These are phyloP conservation scores for Hygrocybe coccinea DNA, from an alignment of 768 basidiomycete species.

Conservation along the genomic window DNA sequence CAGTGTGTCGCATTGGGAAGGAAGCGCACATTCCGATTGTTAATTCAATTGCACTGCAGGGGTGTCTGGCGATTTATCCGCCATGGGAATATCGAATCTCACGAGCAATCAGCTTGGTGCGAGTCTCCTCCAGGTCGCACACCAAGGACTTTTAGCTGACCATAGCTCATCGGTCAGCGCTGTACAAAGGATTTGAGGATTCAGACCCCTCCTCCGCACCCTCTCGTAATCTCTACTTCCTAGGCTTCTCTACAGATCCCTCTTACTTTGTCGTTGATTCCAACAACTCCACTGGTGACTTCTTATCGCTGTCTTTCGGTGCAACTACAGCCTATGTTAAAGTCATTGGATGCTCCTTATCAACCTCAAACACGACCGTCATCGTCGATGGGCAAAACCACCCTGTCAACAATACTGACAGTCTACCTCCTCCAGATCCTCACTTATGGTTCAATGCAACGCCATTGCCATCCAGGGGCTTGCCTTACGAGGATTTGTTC, in stretches of 20 bases:
- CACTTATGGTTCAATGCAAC: background rate
- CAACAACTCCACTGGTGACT: background rate
- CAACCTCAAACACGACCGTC: background rate
- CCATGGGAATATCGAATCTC: background rate
- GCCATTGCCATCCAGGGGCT: background rate
- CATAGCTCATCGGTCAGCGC: background rate
- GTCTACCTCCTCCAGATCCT: background rate
- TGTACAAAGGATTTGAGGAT: background rate
- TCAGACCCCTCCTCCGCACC: background rate
- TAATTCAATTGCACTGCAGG: background rate
- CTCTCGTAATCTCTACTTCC: constrained; percentile 1
- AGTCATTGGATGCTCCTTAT: constrained; percentile 1
- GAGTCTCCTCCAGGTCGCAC: no score
- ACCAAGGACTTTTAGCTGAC: background rate
- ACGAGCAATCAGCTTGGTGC: no score
- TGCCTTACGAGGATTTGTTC: background rate
- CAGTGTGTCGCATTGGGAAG: background rate
- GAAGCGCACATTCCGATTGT: background rate
- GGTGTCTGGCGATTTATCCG: background rate
- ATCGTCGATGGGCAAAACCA: background rate
- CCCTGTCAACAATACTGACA: background rate
- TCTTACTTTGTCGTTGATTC: background rate
- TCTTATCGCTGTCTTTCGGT: background rate
- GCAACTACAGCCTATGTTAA: background rate
- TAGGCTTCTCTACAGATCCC: background rate